Evolutionary conservation across 1,284 basidiomycete genomes (phyloP), one percentile per base, ranked within the genome.

Genomic region (Ceraceosorus bombacis): DNA sequence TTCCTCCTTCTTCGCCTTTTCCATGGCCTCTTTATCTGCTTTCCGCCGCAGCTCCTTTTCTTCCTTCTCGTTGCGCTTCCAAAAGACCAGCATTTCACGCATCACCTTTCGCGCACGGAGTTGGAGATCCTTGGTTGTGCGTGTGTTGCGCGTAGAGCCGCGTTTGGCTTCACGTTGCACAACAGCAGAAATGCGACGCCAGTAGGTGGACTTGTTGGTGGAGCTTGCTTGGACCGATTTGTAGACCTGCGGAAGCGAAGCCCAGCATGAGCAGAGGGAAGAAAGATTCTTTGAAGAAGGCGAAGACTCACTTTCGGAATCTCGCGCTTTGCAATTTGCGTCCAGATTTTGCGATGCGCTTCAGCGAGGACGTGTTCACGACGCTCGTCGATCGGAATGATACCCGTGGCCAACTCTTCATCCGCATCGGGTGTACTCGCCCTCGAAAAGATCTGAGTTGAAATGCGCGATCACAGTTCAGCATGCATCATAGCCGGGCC

Each of bases 61-160:
- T 80, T 97, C 93, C 76, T 93, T 92, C 78, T 98, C 94, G 73
- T 97, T 97, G 80, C 92, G 93, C 80, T 89, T 90, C 91, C 92
- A 97, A 80, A 92, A 95, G 39, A 92, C 86, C 68, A 95, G 85
- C 86, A 97, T 92, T 69, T 80, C 80, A 53, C 80, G 70, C 88
- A 92, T 91, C 49, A 92, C 81, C 46, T 88, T 84, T 75, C 90
- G 91, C 9, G 86, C 87, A 77, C 90, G 92, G 36, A 86, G 85
- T 76, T 92, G 90, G 4, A 87, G 83, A 64, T 96, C 91, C 79
- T 97, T 97, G 68, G 83, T 84, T 15, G 86, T 84, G 79, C 90
- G 94, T 40, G 86, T 84, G 12, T 88, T 87, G 66, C 86, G 85
- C n/a, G 83, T 84, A 64, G 85, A 87, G 1, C 88, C 86, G 66